Evolutionary conservation across 352 stramenopile species (phyloP), one percentile per base, ranked within the genome.

Genomic region (Globisporangium nagaii): DNA sequence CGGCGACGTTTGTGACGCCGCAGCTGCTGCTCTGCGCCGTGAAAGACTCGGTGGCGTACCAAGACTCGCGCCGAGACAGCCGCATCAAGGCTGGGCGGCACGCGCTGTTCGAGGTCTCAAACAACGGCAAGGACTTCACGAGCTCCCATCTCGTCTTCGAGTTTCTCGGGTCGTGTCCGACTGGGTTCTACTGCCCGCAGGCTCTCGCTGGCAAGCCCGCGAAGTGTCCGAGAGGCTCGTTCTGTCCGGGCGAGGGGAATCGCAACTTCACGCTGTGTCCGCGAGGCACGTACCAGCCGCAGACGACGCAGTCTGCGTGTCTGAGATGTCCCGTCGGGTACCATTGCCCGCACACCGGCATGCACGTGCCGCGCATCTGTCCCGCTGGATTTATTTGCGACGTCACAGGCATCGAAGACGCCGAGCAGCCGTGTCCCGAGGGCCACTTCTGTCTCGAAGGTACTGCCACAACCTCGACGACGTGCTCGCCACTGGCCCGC

Each of bases 361-460:
- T 98, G 71, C 79, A 93, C 49, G 86, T 97, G 17, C 96, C 96
- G 24, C 75, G 92, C 8, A 70, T 98, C 31, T 99, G 96, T 67
- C 95, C 96, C 2, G 86, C 93, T 1, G 93, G 95, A 9, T 97
- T 89, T 54, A 90, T 98, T 13, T 99, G 96, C 53, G 93, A 98
- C 44, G 88, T 97, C 10, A 97, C 85, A 2, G 96, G 96, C 24
- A 96, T 98, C 25, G 72, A 93, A 59, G 70, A 84, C 9, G 84
- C 81, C 4, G 82, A 95, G n/a, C 82, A 98, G 57, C 95, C 92
- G 17, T 99, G 96, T 68, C 96, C 96, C 19, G 77, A 90, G 54
- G 95, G 95, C 0, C 95, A 98, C 62, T 98, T 96, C 70, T 99
- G 96, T 55, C 75, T 98, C 13, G 90, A 97, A 65, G 95, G 96